phyloP scores from a whole-genome alignment of 1,284 basidiomycete genomes.

The Mycena sp. region DNA sequence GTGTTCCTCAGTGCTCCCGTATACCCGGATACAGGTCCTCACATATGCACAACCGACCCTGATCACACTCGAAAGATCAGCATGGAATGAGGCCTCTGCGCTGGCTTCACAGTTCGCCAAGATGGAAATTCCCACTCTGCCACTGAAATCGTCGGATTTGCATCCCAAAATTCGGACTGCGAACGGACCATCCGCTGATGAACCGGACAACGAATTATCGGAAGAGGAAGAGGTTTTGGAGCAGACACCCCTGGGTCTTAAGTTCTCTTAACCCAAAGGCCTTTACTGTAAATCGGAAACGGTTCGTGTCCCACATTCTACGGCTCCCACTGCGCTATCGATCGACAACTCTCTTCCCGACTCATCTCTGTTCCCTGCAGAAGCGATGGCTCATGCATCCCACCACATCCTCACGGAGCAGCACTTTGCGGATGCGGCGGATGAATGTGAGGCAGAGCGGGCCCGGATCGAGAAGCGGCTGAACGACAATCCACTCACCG shows the following conservation, averaged over 20 bases:
- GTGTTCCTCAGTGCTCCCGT: slow-evolving; percentile 6
- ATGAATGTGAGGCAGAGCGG: no score
- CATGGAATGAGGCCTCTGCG: neutral
- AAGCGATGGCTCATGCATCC: no score
- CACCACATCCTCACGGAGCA: no score
- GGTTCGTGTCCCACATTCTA: no score
- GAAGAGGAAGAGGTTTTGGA: neutral
- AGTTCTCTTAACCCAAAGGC: no score
- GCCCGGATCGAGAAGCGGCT: no score
- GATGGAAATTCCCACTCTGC: neutral
- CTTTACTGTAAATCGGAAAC: no score
- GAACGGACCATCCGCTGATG: neutral
- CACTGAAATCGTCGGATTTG: neutral
- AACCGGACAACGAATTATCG: neutral
- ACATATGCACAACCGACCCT: neutral
- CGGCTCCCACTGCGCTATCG: no score
- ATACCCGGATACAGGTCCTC: slow-evolving; percentile 6
- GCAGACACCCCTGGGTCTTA: neutral
- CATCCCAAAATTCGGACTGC: neutral
- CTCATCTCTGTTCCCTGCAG: no score
- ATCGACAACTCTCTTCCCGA: no score
- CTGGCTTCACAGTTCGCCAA: neutral
- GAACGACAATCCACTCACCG: no score
- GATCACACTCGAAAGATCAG: slow-evolving; percentile 4
- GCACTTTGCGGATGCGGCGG: no score